Evolutionary conservation across 2,329 filamentous ascomycete species (phyloP).

Genomic region (Paracorniculantispora psalliotae): DNA sequence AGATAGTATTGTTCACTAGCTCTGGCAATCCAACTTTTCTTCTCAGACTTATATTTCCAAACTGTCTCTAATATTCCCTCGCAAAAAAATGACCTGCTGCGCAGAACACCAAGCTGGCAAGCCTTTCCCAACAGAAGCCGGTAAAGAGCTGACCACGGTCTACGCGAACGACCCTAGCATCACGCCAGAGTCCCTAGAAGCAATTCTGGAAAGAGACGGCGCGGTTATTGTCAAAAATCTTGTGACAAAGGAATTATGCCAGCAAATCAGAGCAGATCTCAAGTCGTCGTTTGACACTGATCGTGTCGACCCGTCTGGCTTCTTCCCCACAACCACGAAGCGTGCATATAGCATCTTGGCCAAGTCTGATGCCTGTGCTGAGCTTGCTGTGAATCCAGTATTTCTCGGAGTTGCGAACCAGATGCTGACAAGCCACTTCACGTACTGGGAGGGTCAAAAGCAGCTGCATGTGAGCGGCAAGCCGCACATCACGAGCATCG

Average conservation of each 20-base stretch:
- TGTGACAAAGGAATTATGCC: conserved; percentile 26
- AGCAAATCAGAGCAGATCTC: conserved; percentile 32
- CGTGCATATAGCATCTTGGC: conserved; percentile 34
- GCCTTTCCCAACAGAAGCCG: conserved; percentile 21
- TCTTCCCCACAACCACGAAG: conserved; percentile 36
- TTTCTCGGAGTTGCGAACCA: conserved; percentile 30
- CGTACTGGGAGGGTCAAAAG: conserved; percentile 31
- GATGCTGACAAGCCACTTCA: conserved; percentile 31
- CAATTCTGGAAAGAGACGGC: conserved; percentile 27
- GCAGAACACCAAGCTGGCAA: conserved; percentile 6
- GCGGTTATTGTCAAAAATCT: conserved; percentile 34
- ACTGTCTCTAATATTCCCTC: neutral
- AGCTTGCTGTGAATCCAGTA: conserved; percentile 30
- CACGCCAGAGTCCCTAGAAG: conserved; percentile 18
- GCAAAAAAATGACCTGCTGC: conserved; percentile 4
- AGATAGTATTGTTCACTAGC: too few relatives aligned
- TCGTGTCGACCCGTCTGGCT: conserved; percentile 30
- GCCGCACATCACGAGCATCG: conserved; percentile 32
- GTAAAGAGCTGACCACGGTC: conserved; percentile 18
- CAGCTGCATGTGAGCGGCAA: conserved; percentile 28
- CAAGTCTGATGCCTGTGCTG: conserved; percentile 33
- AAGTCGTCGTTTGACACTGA: conserved; percentile 34
- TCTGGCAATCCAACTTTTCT: too few relatives aligned
- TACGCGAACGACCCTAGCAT: conserved; percentile 20
- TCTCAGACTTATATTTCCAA: too few relatives aligned